A percentile compares a stretch with the other conserved stretches of the same genome.
These are phyloP conservation scores for Neurospora sp. DNA, from an alignment of 2,329 filamentous ascomycete species.

Conservation along the genomic window DNA sequence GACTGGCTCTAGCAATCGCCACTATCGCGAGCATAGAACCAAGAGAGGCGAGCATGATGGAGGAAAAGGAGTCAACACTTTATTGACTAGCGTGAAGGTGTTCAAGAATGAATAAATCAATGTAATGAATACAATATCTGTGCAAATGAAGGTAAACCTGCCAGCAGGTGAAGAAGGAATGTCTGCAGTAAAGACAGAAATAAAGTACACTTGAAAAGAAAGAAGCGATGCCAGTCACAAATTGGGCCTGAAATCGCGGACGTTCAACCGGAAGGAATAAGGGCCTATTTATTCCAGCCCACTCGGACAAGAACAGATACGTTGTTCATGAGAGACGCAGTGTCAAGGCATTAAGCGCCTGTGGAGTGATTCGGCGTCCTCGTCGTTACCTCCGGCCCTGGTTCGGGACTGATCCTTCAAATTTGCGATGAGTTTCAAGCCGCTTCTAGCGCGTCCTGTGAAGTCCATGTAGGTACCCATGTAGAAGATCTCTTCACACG, in stretches of 20 bases:
- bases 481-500: not conserved
- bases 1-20: slow-evolving; percentile 20
- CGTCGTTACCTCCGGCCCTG: slow-evolving; percentile 3
- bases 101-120: slow-evolving; percentile 3
- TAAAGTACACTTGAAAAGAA: slow-evolving; percentile 12
- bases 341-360: slow-evolving; percentile 2
- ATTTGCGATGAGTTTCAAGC: not conserved
- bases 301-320: not conserved
- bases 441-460: not conserved
- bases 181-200: slow-evolving; percentile 9
- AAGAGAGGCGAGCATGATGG: slow-evolving; percentile 16
- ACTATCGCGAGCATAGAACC: slow-evolving; percentile 20
- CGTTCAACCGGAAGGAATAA: not conserved
- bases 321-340: not conserved
- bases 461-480: not conserved
- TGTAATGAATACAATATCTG: slow-evolving; percentile 2
- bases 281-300: not conserved
- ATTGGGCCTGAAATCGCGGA: not conserved
- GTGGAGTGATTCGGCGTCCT: slow-evolving; percentile 7
- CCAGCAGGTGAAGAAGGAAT: slow-evolving; percentile 21
- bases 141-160: slow-evolving; percentile 22
- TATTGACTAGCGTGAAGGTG: not conserved
- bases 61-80: not conserved
- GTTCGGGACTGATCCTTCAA: not conserved
- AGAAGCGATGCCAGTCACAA: slow-evolving; percentile 18